Conservation (phyloP, 768 basidiomycete species). For the Russula virescens region DNA sequence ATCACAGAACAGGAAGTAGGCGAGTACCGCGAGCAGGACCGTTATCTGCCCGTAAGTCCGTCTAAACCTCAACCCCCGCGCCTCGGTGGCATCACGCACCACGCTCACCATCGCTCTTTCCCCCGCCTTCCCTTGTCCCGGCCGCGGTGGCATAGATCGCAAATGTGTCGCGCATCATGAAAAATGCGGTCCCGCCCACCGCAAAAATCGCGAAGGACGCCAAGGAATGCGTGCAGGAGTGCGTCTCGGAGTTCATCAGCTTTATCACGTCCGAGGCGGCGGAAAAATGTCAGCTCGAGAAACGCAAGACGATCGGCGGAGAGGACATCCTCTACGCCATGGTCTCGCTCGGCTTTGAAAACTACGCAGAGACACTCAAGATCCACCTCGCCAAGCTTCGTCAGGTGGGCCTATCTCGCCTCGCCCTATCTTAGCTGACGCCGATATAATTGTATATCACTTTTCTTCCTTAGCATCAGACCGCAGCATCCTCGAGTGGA, state of each 20-base stretch:
- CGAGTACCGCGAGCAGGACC: conserved; percentile 92
- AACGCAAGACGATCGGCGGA: conserved; percentile 95
- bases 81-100: no score
- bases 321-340: conserved; percentile 98
- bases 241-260: conserved; percentile 95
- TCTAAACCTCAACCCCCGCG: not conserved
- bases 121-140: not conserved
- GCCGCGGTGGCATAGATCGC: conserved; percentile 61
- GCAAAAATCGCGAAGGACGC: conserved; percentile 98
- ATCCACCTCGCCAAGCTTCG: conserved; percentile 89
- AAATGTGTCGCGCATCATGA: conserved; percentile 98
- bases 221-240: conserved; percentile 98
- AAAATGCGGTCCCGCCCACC: conserved; percentile 77
- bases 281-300: conserved; percentile 90
- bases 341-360: conserved; percentile 87
- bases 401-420: conserved; percentile 45
- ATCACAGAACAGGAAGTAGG: conserved; percentile 92
- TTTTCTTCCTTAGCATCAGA: conserved; percentile 20
- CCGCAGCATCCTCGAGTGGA: conserved; percentile 20
- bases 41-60: conserved; percentile 78
- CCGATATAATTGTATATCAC: not conserved
- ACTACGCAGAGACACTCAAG: conserved; percentile 88
- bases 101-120: not conserved
- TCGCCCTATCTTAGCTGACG: not conserved
- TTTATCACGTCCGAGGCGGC: conserved; percentile 98